Percentiles rank a stretch among this genome's conserved stretches.
Evolutionary conservation across 805 yeast species (phyloP).

Genomic region (Yarrowia divulgata): DNA sequence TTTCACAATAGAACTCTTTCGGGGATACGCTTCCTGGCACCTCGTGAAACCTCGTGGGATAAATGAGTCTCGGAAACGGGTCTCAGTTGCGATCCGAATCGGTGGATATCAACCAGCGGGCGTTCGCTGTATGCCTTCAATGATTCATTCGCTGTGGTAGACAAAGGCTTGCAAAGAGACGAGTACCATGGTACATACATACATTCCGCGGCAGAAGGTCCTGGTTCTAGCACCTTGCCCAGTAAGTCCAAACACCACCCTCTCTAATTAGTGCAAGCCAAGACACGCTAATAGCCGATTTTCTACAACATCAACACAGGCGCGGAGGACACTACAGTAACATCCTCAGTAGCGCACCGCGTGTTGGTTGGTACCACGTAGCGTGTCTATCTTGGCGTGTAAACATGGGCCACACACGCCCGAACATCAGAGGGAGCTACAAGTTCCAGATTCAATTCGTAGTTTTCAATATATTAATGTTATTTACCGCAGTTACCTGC

Average conservation of each 20-base stretch:
- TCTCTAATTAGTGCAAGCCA: too few species aligned
- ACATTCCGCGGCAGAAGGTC: too few species aligned
- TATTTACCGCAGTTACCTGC: constrained; percentile 17
- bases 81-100: not conserved
- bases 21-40: not conserved
- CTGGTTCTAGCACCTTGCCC: not conserved
- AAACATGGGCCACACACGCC: not conserved
- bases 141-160: too few species aligned
- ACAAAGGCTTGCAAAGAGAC: too few species aligned
- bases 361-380: too few species aligned
- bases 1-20: constrained; percentile 4
- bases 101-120: not conserved
- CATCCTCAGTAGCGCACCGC: too few species aligned
- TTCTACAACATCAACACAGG: not conserved
- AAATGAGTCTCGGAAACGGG: not conserved
- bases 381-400: not conserved
- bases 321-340: too few species aligned
- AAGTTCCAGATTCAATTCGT: not conserved
- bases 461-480: constrained; percentile 23
- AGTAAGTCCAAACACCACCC: too few species aligned
- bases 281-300: too few species aligned
- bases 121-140: too few species aligned
- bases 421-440: not conserved
- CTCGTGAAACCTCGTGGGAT: constrained; percentile 1
- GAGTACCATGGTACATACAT: too few species aligned